These are phyloP conservation scores for Fusarium oxysporum DNA, from an alignment of 2,329 filamentous ascomycete genomes.

Conservation along the genomic window DNA sequence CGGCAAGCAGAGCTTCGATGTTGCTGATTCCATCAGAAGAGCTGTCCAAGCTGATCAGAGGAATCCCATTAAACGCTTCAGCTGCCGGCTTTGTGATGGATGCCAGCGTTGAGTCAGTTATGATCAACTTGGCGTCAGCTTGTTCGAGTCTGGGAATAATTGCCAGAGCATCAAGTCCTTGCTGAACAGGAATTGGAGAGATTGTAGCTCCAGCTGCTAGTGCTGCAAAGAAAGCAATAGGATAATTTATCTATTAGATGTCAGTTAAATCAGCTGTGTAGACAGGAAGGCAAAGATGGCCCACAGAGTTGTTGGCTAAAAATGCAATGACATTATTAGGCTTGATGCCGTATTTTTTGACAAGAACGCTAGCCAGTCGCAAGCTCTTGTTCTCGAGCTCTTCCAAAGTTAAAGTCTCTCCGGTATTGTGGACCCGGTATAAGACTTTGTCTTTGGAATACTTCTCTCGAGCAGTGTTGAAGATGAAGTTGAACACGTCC, in stretches of 20 bases:
- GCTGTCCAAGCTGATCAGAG: background rate
- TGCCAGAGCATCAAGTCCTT: background rate
- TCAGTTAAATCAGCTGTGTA: background rate
- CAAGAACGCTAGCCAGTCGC: background rate
- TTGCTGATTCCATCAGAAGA: background rate
- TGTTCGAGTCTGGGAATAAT: background rate
- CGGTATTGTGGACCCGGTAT: background rate
- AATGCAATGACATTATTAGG: background rate
- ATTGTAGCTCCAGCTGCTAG: background rate
- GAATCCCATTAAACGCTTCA: background rate
- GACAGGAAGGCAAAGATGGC: fast-evolving
- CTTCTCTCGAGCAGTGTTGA: background rate
- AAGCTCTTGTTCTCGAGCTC: background rate
- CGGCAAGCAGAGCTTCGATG: background rate
- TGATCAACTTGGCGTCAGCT: background rate
- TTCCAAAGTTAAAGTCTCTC: background rate
- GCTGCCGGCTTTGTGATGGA: background rate
- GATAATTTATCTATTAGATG: background rate
- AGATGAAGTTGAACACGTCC: conserved; percentile 1
- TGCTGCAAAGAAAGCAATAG: background rate
- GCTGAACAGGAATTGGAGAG: background rate
- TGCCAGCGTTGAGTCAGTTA: background rate
- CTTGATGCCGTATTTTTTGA: background rate
- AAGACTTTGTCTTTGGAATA: background rate
- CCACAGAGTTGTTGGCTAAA: background rate